Evolutionary conservation across 805 yeast species (phyloP).

Genomic region (Ogataea nakhonphanomensis): DNA sequence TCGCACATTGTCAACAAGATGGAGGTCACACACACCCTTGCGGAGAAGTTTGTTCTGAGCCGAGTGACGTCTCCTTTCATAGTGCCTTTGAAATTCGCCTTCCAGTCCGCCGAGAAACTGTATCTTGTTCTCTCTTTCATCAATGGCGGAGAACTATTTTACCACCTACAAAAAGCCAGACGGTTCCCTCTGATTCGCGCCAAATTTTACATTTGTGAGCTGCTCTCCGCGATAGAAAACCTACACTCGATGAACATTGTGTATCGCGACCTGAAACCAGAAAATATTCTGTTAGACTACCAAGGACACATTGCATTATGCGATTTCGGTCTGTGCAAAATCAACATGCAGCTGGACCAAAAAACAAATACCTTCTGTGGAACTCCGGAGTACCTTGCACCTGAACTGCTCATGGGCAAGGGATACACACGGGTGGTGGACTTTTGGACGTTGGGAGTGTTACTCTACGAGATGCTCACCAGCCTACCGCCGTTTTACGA

Average conservation of each 20-base stretch:
- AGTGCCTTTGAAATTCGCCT: conserved; percentile 92
- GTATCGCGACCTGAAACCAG: conserved; percentile 95
- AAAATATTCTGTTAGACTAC: conserved; percentile 88
- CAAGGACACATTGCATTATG: conserved; percentile 98
- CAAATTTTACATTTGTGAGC: conserved; percentile 90
- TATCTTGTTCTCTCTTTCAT: conserved; percentile 89
- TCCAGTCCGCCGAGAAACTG: conserved; percentile 94
- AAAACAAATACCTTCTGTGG: conserved; percentile 93
- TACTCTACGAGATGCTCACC: conserved; percentile 92
- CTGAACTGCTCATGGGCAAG: conserved; percentile 84
- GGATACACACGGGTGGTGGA: conserved; percentile 96
- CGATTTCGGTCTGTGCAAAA: conserved; percentile 94
- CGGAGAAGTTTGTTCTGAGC: conserved; percentile 93
- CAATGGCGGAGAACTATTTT: conserved; percentile 95
- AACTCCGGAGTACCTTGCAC: conserved; percentile 96
- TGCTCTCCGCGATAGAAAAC: conserved; percentile 88
- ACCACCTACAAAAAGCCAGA: conserved; percentile 89
- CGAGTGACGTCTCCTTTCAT: conserved; percentile 92
- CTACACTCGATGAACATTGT: conserved; percentile 88
- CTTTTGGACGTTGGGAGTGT: conserved; percentile 97
- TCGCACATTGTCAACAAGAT: conserved; percentile 90
- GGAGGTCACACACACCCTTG: conserved; percentile 94
- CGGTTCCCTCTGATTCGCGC: conserved; percentile 85
- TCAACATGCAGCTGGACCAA: conserved; percentile 88
- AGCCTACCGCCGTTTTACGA: conserved; percentile 97